Evolutionary conservation across 768 basidiomycete genomes (phyloP).

Genomic region (Lanmaoa rubissima): DNA sequence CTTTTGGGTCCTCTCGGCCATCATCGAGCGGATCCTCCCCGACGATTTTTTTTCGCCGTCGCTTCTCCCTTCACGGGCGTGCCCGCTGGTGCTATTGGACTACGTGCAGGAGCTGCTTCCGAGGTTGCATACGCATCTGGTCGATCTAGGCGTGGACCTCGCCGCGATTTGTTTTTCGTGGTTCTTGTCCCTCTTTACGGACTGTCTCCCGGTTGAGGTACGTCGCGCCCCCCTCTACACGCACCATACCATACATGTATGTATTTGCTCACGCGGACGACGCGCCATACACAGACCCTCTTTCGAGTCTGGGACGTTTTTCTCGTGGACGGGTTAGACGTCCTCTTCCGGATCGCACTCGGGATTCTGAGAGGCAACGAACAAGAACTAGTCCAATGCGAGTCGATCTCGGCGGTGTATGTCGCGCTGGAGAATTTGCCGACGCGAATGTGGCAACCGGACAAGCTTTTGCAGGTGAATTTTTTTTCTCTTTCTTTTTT

Average conservation of each 20-base stretch:
- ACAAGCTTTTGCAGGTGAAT: slow-evolving; percentile 80
- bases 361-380: slow-evolving; percentile 84
- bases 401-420: slow-evolving; percentile 87
- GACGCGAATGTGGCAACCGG: slow-evolving; percentile 90
- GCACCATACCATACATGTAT: neutral
- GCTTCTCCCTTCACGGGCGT: slow-evolving; percentile 88
- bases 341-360: slow-evolving; percentile 87
- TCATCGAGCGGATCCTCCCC: slow-evolving; percentile 87
- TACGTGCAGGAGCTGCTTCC: slow-evolving; percentile 79
- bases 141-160: slow-evolving; percentile 82
- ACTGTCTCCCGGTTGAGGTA: slow-evolving; percentile 94
- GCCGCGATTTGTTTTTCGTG: slow-evolving; percentile 97
- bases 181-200: slow-evolving; percentile 96
- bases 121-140: slow-evolving; percentile 72
- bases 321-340: slow-evolving; percentile 88
- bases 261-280: neutral
- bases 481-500: neutral
- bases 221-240: slow-evolving; percentile 8
- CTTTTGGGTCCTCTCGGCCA: slow-evolving; percentile 90
- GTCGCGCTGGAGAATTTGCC: slow-evolving; percentile 87
- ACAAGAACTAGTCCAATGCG: slow-evolving; percentile 76
- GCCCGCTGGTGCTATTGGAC: slow-evolving; percentile 86
- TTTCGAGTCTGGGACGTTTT: slow-evolving; percentile 97
- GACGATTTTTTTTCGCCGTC: slow-evolving; percentile 93
- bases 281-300: slow-evolving; percentile 58